Evolutionary conservation across 2,329 filamentous ascomycete species (phyloP).

Genomic region (Sphaerostilbella broomeana): DNA sequence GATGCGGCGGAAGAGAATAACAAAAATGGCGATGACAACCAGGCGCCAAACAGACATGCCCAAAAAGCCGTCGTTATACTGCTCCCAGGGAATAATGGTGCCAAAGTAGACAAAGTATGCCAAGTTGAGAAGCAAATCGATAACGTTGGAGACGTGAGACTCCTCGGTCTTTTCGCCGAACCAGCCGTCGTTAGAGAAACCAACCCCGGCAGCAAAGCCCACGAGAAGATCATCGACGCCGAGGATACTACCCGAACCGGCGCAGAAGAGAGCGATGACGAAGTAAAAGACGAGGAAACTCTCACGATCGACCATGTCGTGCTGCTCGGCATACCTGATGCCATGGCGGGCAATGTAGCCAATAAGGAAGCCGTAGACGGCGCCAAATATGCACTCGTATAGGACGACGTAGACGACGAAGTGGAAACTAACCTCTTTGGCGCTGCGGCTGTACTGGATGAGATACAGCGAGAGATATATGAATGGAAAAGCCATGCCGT

Average conservation of each 20-base stretch:
- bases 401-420: constrained; percentile 87
- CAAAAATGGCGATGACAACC: constrained; percentile 86
- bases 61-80: constrained; percentile 69
- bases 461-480: constrained; percentile 89
- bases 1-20: constrained; percentile 92
- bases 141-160: constrained; percentile 98
- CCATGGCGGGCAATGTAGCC: constrained; percentile 87
- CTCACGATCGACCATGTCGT: constrained; percentile 85
- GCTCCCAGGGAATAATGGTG: constrained; percentile 92
- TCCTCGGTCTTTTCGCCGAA: constrained; percentile 98
- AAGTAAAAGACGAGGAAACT: constrained; percentile 99
- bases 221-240: constrained; percentile 92
- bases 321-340: constrained; percentile 80
- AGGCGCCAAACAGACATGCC: constrained; percentile 83
- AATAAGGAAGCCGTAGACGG: constrained; percentile 77
- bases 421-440: constrained; percentile 65
- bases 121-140: constrained; percentile 93
- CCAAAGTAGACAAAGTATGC: constrained; percentile 97
- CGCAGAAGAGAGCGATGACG: constrained; percentile 89
- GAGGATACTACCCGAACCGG: constrained; percentile 83
- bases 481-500: constrained; percentile 99
- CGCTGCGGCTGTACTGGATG: constrained; percentile 68
- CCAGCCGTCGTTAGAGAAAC: constrained; percentile 99
- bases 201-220: constrained; percentile 92
- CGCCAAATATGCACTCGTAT: constrained; percentile 93